Percentiles rank a stretch among this genome's conserved stretches.
Evolutionary conservation across 2,329 filamentous ascomycete genomes (phyloP).

Genomic region (Hysterium pulicare): DNA sequence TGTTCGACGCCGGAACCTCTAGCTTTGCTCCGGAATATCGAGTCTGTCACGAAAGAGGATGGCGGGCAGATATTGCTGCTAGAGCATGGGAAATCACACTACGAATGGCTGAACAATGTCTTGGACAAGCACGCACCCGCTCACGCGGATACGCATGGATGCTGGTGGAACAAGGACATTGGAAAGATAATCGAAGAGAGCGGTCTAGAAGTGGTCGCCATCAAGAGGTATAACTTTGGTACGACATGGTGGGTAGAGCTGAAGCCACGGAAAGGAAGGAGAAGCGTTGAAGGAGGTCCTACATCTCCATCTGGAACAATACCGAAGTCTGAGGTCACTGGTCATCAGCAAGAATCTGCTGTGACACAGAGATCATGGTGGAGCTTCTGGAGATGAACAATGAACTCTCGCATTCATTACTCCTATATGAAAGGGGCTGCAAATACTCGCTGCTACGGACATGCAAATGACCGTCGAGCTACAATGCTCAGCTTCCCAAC

Average conservation of each 20-base stretch:
- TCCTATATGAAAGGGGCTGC: too few species aligned
- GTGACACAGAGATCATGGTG: slow-evolving; percentile 30
- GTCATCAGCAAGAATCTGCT: neutral
- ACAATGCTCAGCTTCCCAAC: too few species aligned
- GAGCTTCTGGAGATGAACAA: slow-evolving; percentile 31
- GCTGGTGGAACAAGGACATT: slow-evolving; percentile 54
- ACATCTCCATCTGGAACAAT: too few species aligned
- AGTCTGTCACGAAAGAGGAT: slow-evolving; percentile 41
- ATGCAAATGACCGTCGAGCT: too few species aligned
- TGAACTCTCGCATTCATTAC: too few species aligned
- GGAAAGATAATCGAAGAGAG: slow-evolving; percentile 46
- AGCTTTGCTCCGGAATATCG: slow-evolving; percentile 44
- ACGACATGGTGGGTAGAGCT: slow-evolving; percentile 51
- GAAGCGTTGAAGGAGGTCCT: slow-evolving; percentile 10
- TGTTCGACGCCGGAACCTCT: slow-evolving; percentile 48
- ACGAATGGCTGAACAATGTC: slow-evolving; percentile 46
- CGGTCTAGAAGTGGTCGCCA: slow-evolving; percentile 45
- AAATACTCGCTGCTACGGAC: too few species aligned
- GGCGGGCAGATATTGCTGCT: slow-evolving; percentile 46
- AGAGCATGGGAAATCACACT: slow-evolving; percentile 50
- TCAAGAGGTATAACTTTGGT: slow-evolving; percentile 47
- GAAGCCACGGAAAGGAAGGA: slow-evolving; percentile 35
- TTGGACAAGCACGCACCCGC: slow-evolving; percentile 45
- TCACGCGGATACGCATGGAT: slow-evolving; percentile 49
- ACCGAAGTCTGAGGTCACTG: too few species aligned